Conservation (phyloP, 192 early-diverging fungal species). For the Geranomyces michiganensis region DNA sequence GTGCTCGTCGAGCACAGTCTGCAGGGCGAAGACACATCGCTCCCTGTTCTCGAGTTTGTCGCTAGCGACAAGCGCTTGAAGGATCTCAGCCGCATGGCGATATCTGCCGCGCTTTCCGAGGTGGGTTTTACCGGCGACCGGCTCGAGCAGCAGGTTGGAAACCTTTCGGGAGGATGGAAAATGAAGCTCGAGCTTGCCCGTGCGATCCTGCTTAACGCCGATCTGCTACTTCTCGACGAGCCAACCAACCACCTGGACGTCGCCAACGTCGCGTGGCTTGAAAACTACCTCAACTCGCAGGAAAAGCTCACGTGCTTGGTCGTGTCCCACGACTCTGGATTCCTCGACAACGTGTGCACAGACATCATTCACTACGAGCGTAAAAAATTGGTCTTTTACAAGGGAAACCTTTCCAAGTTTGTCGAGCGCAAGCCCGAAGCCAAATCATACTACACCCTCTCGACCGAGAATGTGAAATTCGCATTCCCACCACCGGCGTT, state of each 20-base stretch:
- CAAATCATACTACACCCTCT: conserved; percentile 75
- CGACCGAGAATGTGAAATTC: conserved; percentile 71
- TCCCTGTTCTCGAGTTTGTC: conserved; percentile 57
- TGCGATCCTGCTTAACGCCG: conserved; percentile 71
- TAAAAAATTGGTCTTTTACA: conserved; percentile 77
- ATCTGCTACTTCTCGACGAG: conserved; percentile 90
- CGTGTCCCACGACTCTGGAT: conserved; percentile 81
- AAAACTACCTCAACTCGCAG: conserved; percentile 69
- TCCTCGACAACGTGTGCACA: conserved; percentile 80
- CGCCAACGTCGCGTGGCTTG: conserved; percentile 74
- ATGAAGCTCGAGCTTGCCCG: conserved; percentile 66
- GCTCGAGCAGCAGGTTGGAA: conserved; percentile 41
- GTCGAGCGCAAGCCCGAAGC: conserved; percentile 73
- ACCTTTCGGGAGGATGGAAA: conserved; percentile 65
- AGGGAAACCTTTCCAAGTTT: conserved; percentile 79
- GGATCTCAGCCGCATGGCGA: conserved; percentile 34
- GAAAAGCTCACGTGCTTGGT: conserved; percentile 72
- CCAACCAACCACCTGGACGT: conserved; percentile 90
- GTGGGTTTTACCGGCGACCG: conserved; percentile 56
- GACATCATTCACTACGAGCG: conserved; percentile 79
- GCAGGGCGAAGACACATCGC: conserved; percentile 49
- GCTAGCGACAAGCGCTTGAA: conserved; percentile 42
- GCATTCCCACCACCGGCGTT: conserved; percentile 75
- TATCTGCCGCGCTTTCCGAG: conserved; percentile 35
- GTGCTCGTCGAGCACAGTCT: conserved; percentile 59